Evolutionary conservation across 1,284 basidiomycete genomes (phyloP), one percentile per base, ranked within the genome.

Genomic region (Tausonia pullulans): DNA sequence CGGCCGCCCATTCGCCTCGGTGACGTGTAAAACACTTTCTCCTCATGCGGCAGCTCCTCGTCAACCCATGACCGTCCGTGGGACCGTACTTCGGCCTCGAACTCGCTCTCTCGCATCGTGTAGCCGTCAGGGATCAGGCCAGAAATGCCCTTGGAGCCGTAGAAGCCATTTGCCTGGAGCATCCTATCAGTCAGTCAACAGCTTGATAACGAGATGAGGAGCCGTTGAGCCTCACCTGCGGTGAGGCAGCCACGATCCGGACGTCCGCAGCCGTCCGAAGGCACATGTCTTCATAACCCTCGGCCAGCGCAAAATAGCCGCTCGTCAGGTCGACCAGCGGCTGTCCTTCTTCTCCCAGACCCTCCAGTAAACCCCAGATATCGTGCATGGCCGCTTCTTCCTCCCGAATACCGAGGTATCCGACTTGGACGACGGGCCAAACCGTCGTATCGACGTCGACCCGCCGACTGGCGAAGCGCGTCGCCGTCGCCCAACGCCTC

Each of bases 71-170:
- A 74, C 66, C 83, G 76, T 41, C 80, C 81, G 39, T 81, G 79
- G 58, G 72, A 74, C 57, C 77, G 75, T 45, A 88, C 83, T 40
- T 85, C 83, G 48, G 75, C 76, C 84, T 92, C 90, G 74, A 97
- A 97, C 49, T 83, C 81, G 66, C 86, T 82, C 73, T 97, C 91
- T 58, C 94, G 81, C 43, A 90, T 77, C 0, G 93, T 97, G 74
- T 99, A 99, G 0, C 87, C 95, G 72, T 95, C 92, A 4, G 96
- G 96, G 68, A 99, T 93, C 66, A 91, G 83, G 14, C 90, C 86
- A 7, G 92, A 96, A 14, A 97, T 78, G 1, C 95, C 96, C 63
- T 80, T 82, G 3, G 91, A 96, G 4, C 86, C 87, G 72, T 85
- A 93, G 76, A 99, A 99, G 0, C 95, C 95, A 72, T 99, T 99